A percentile compares a stretch with the other conserved stretches of the same genome.
Conservation (phyloP, 345 rosid species). For the Salix suchowensis region DNA sequence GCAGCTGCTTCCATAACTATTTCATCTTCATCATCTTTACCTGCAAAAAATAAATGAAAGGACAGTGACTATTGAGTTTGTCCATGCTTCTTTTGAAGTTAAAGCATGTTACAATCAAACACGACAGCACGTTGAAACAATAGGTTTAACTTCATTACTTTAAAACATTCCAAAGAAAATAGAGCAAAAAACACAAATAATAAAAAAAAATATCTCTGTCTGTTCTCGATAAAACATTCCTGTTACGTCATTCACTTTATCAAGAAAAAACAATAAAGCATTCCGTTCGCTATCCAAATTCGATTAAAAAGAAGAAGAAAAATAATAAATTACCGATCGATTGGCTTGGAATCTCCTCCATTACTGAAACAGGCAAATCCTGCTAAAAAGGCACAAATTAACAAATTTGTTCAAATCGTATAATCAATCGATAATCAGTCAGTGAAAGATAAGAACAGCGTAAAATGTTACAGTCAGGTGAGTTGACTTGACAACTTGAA, state of each 20-base stretch:
- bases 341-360: slow-evolving; percentile 53
- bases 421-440: neutral
- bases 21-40: slow-evolving; percentile 48
- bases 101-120: neutral
- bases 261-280: neutral
- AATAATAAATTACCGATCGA: slow-evolving; percentile 27
- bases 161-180: neutral
- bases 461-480: neutral
- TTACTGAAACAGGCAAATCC: slow-evolving; percentile 10
- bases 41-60: slow-evolving; percentile 8
- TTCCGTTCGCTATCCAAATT: neutral
- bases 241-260: neutral
- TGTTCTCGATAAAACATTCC: neutral
- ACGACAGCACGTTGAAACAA: neutral
- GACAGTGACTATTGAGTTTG: neutral
- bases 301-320: neutral
- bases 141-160: neutral
- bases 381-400: neutral
- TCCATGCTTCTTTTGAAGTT: neutral
- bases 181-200: neutral
- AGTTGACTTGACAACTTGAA: neutral
- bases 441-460: neutral
- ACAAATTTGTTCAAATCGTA: neutral
- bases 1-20: slow-evolving; percentile 56
- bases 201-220: too few relatives aligned